A percentile compares a stretch with the other conserved stretches of the same genome.
These are phyloP conservation scores for Prunus davidiana DNA, from an alignment of 306 rosid species.

Conservation along the genomic window DNA sequence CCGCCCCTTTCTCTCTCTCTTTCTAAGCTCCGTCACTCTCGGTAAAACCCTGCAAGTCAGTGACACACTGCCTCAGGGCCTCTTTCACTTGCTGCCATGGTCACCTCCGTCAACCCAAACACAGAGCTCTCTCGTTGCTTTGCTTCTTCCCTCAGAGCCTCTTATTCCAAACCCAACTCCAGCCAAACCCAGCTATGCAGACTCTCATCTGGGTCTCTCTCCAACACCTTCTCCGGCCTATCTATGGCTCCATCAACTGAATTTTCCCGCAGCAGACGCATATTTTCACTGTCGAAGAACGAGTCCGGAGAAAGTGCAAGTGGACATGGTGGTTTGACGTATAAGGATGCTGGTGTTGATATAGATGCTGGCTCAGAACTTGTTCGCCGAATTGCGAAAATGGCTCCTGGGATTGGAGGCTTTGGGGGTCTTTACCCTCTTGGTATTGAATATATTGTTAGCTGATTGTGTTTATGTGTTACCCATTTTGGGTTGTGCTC, in stretches of 20 bases:
- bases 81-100: slow-evolving; percentile 3
- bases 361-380: slow-evolving; percentile 94
- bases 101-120: slow-evolving; percentile 21
- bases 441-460: slow-evolving; percentile 37
- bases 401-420: slow-evolving; percentile 96
- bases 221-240: slow-evolving; percentile 8
- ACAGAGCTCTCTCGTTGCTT: slow-evolving; percentile 18
- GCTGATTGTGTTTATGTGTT: neutral
- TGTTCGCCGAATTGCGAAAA: slow-evolving; percentile 73
- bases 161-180: neutral
- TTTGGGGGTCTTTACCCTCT: slow-evolving; percentile 88
- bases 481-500: neutral
- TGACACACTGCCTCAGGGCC: neutral
- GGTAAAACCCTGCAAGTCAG: neutral
- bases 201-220: neutral
- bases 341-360: slow-evolving; percentile 87
- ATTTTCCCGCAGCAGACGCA: neutral
- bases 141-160: neutral
- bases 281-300: slow-evolving; percentile 26
- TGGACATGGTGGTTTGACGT: slow-evolving; percentile 48
- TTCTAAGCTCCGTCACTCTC: neutral
- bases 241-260: slow-evolving; percentile 8
- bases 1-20: slow-evolving; percentile 4
- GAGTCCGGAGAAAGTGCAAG: slow-evolving; percentile 2
- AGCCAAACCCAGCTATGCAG: neutral